Conservation (phyloP, 345 rosid species). For the Lenwebbia sp. region DNA sequence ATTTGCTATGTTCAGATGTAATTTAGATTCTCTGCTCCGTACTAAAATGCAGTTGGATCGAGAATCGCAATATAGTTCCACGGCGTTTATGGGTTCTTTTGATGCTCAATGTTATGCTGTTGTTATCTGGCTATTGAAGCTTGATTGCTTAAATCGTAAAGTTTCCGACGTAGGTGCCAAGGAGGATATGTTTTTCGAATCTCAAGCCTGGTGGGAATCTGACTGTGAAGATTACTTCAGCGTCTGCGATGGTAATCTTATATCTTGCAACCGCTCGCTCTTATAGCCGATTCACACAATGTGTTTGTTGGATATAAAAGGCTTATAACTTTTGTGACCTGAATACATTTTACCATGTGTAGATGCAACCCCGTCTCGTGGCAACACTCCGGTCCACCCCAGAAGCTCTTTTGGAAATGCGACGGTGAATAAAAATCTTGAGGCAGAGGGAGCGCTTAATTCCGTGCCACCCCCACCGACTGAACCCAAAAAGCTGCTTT, state of each 20-base stretch:
- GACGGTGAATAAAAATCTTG: constrained; percentile 5
- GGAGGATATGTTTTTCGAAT: constrained; percentile 43
- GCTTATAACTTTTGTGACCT: not conserved
- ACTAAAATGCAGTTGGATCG: not conserved
- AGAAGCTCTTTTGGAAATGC: constrained; percentile 11
- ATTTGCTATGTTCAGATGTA: not conserved
- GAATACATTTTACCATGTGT: not conserved
- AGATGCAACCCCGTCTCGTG: constrained; percentile 20
- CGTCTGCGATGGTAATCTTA: constrained; percentile 38
- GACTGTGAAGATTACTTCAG: constrained; percentile 59
- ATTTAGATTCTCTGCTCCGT: not conserved
- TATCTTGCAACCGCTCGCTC: not conserved
- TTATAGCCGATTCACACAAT: not conserved
- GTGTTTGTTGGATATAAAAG: not conserved
- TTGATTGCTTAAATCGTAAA: not conserved
- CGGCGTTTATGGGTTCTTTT: not conserved
- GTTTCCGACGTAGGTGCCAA: constrained; percentile 17
- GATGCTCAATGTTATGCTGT: not conserved
- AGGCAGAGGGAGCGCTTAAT: not conserved
- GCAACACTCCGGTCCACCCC: constrained; percentile 26
- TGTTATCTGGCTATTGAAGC: not conserved
- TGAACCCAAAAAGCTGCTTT: constrained; percentile 37
- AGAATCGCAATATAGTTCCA: not conserved
- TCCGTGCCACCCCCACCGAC: constrained; percentile 11
- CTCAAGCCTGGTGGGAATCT: constrained; percentile 50